These are phyloP conservation scores for Cryptococcus floricola DNA, from an alignment of 1,284 basidiomycete genomes.

Conservation along the genomic window DNA sequence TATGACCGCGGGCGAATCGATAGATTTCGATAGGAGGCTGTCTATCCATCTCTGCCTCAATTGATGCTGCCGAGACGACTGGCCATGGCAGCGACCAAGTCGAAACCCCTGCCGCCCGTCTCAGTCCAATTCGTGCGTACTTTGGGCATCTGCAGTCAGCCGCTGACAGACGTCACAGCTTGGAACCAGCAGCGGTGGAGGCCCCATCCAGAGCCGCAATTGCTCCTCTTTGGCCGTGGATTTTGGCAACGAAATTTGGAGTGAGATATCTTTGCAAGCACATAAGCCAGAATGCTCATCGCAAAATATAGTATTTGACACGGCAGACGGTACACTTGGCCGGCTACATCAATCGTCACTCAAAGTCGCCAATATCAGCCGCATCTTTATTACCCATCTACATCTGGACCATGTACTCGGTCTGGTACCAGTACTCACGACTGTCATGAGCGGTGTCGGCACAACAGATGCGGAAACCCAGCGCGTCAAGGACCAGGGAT, in stretches of 20 bases:
- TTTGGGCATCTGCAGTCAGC: background rate
- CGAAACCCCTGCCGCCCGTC: constrained; percentile 29
- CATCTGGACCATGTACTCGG: constrained; percentile 84
- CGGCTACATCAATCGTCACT: constrained; percentile 66
- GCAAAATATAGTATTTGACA: constrained; percentile 63
- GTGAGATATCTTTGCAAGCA: constrained; percentile 26
- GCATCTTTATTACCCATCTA: constrained; percentile 85
- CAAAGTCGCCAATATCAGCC: constrained; percentile 59
- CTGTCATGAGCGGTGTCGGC: constrained; percentile 56
- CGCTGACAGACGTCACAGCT: constrained; percentile 26
- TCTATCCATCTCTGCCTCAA: no score
- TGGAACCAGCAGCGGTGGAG: constrained; percentile 49
- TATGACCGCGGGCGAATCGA: no score
- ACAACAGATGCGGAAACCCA: constrained; percentile 37
- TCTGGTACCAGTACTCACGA: constrained; percentile 67
- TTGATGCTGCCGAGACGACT: no score
- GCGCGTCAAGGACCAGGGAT: constrained; percentile 29
- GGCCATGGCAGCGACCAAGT: background rate
- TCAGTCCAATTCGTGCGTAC: constrained; percentile 39
- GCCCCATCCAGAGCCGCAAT: constrained; percentile 44
- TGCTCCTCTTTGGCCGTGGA: constrained; percentile 49
- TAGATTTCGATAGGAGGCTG: no score
- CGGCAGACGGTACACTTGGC: constrained; percentile 81
- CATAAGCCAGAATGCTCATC: constrained; percentile 31
- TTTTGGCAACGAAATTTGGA: constrained; percentile 47